phyloP scores from a whole-genome alignment of 2,329 filamentous ascomycete species.

The Colletotrichum acutatum region DNA sequence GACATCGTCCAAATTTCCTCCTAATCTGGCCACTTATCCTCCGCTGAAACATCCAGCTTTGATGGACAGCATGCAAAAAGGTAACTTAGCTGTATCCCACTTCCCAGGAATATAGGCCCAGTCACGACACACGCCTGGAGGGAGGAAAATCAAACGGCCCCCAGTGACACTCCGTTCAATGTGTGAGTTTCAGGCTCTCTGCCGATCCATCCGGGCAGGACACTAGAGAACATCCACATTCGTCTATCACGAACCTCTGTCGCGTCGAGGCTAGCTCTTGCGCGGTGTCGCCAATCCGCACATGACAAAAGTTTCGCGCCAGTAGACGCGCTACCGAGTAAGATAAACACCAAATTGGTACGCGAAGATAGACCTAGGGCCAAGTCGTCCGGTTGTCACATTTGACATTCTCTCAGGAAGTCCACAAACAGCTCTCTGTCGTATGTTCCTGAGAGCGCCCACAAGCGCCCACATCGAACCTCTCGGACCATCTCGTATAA shows the following conservation, averaged over 20 bases:
- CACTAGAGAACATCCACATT: neutral
- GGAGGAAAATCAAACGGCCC: neutral
- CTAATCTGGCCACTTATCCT: neutral
- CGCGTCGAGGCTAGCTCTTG: slow-evolving; percentile 1
- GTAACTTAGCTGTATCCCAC: neutral
- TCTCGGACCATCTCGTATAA: slow-evolving; percentile 12
- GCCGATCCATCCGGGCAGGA: slow-evolving; percentile 23
- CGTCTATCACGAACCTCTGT: slow-evolving; percentile 3
- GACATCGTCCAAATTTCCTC: neutral
- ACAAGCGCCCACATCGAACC: neutral
- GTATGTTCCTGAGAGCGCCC: neutral
- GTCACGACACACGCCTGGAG: neutral
- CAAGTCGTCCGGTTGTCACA: neutral
- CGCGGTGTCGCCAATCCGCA: neutral
- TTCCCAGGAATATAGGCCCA: neutral
- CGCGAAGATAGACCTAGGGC: neutral
- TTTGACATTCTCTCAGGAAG: neutral
- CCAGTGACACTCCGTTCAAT: neutral
- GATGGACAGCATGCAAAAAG: neutral
- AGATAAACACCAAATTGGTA: neutral
- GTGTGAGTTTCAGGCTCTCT: slow-evolving; percentile 13
- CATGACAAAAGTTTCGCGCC: neutral
- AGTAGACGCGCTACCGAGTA: neutral
- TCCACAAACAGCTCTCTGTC: neutral
- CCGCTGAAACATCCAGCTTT: neutral